Base-by-base conservation (phyloP, 495 filamentous ascomycete genomes). In the Penicillium samsonianum region DNA sequence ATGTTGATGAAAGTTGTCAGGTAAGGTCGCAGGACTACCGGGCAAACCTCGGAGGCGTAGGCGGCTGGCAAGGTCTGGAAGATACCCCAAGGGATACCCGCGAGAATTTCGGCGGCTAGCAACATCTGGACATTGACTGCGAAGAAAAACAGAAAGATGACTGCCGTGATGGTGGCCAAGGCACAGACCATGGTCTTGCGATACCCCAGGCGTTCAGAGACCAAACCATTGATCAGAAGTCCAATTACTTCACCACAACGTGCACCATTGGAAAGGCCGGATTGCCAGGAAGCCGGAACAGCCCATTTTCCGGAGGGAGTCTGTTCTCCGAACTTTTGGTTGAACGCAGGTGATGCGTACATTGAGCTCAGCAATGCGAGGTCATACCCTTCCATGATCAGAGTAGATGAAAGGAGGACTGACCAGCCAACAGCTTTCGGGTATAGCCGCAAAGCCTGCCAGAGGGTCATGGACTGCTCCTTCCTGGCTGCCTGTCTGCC, bases 1-100 rank as follows among this genome's bases (percentile, higher is more conserved):
- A 88, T 79, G 73, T 89, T 90, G 69, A 90, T 81, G 53, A 87
- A 89, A 19, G 84, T 88, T 0, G 88, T 90, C 37, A 90, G 64
- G 62, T 87, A 90, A 4, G 84, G 79, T 14, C 88, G 78, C 50
- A 91, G 79, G n/a, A 78, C 75, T 1, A 87, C 78, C 11, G 88
- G 88, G 62, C 81, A 85, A 26, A 90, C 84, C 58, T 91, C 88
- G 37, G 86, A 85, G 45, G 87, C 88, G 57, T 90, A 91, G 1
- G 85, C 85, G 58, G 85, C 83, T 20, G 85, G 85, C 5, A 87
- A 68, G 1, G 87, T 89, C 64, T 89, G 87, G 69, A 89, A 89
- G 25, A 90, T 80, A 55, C 88, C 88, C 87, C 87, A 90, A 33
- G 85, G 83, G 53, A 90, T 84, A 58, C 88, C 87, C 52, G 82